A percentile compares a stretch with the other conserved stretches of the same genome.
phyloP scores from a whole-genome alignment of 768 basidiomycete species.

The Termitomyces sp. region DNA sequence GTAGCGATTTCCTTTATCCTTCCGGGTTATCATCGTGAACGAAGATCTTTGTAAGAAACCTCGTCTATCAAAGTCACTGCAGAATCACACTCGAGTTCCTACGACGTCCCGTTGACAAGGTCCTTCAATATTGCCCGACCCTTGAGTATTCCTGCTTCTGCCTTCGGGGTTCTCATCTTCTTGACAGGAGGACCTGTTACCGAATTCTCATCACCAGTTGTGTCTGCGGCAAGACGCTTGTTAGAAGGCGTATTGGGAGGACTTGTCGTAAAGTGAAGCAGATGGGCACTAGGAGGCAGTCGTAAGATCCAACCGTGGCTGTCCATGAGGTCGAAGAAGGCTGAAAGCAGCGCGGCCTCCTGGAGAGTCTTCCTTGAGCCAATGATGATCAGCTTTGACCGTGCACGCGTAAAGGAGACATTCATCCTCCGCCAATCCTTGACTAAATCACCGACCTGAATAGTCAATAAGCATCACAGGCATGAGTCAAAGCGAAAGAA shows the following conservation, averaged over 20 bases:
- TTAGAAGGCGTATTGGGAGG: constrained; percentile 5
- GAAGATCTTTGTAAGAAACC: too few relatives aligned
- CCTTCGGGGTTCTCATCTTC: constrained; percentile 23
- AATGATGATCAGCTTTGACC: constrained; percentile 85
- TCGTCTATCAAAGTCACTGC: too few relatives aligned
- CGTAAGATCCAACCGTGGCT: constrained; percentile 62
- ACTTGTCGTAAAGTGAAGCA: constrained; percentile 33
- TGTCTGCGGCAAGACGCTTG: constrained; percentile 24
- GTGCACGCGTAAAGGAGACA: constrained; percentile 92
- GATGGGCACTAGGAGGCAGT: constrained; percentile 51
- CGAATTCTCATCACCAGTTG: constrained; percentile 4
- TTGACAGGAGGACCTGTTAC: constrained; percentile 24
- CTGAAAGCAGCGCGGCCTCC: constrained; percentile 50
- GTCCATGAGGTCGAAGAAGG: constrained; percentile 80
- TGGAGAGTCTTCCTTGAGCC: constrained; percentile 80
- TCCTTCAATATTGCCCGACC: constrained; percentile 60
- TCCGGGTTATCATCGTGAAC: too few relatives aligned
- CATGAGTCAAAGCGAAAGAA: not conserved
- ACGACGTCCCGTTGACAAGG: constrained; percentile 20
- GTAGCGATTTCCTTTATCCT: too few relatives aligned
- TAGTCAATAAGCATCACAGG: not conserved
- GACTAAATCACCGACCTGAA: constrained; percentile 84
- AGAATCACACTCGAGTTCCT: not conserved
- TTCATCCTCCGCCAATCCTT: constrained; percentile 97
- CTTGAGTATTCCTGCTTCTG: constrained; percentile 40